A percentile compares a stretch with the other conserved stretches of the same genome.
phyloP scores from a whole-genome alignment of 768 basidiomycete species.

The Mycena indigotica region DNA sequence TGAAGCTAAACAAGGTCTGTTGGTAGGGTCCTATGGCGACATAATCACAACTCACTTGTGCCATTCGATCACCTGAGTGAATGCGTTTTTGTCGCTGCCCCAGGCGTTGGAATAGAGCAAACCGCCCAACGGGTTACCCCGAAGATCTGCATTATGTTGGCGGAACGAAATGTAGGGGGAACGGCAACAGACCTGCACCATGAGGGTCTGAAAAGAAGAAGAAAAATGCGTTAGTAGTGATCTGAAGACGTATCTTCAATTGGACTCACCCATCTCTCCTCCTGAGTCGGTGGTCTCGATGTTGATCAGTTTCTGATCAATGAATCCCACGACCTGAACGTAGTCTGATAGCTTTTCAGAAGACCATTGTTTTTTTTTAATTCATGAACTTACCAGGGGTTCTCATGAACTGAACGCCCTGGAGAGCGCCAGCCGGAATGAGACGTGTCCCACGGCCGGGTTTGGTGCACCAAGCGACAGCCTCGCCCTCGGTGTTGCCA shows the following conservation, averaged over 20 bases:
- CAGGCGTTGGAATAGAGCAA: constrained; percentile 65
- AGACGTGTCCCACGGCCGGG: constrained; percentile 69
- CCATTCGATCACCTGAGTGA: constrained; percentile 68
- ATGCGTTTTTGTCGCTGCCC: constrained; percentile 41
- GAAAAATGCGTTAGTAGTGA: no score
- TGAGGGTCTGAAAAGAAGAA: constrained; percentile 52
- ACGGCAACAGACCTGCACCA: constrained; percentile 55
- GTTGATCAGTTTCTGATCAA: constrained; percentile 63
- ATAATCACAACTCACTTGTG: constrained; percentile 56
- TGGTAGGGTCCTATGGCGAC: no score
- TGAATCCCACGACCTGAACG: constrained; percentile 61
- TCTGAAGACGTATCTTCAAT: constrained; percentile 53
- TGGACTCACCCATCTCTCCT: constrained; percentile 77
- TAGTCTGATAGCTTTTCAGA: constrained; percentile 41
- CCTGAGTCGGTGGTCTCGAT: constrained; percentile 58
- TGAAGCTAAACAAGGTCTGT: constrained; percentile 56
- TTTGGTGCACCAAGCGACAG: constrained; percentile 80
- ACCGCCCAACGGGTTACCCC: constrained; percentile 82
- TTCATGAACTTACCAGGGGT: constrained; percentile 37
- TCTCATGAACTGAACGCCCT: constrained; percentile 64
- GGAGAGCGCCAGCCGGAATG: constrained; percentile 66
- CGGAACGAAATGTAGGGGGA: not conserved
- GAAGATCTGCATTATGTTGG: constrained; percentile 1
- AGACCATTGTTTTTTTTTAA: not conserved
- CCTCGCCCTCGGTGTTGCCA: constrained; percentile 66